Evolutionary conservation across 768 basidiomycete genomes (phyloP).

Genomic region (Amanita exitialis): DNA sequence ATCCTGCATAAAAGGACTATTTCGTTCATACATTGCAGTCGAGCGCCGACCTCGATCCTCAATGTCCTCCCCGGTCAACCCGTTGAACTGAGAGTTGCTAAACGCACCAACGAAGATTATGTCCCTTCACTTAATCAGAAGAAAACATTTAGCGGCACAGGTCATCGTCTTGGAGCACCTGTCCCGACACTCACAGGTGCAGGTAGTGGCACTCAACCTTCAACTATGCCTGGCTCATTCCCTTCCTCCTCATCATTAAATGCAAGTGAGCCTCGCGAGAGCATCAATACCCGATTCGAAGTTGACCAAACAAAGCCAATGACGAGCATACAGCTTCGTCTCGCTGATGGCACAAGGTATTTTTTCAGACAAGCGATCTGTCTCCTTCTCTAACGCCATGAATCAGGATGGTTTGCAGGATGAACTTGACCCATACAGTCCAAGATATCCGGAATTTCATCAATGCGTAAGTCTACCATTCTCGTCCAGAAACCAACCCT

Average conservation of each 20-base stretch:
- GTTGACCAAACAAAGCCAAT: slow-evolving; percentile 78
- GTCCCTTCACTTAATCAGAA: slow-evolving; percentile 37
- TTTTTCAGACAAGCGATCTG: slow-evolving; percentile 10
- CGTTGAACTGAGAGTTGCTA: slow-evolving; percentile 73
- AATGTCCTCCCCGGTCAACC: slow-evolving; percentile 69
- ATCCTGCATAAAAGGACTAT: neutral
- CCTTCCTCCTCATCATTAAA: slow-evolving; percentile 21
- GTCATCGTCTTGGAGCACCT: slow-evolving; percentile 75
- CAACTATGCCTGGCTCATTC: slow-evolving; percentile 54
- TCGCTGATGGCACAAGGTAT: slow-evolving; percentile 86
- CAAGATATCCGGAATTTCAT: slow-evolving; percentile 80
- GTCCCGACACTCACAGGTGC: slow-evolving; percentile 33
- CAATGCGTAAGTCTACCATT: slow-evolving; percentile 59
- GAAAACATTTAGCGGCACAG: slow-evolving; percentile 57
- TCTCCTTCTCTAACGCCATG: neutral
- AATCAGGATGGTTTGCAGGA: slow-evolving; percentile 63
- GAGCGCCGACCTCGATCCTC: slow-evolving; percentile 70
- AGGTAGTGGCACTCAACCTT: slow-evolving; percentile 4
- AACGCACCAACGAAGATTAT: slow-evolving; percentile 66
- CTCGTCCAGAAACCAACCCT: neutral
- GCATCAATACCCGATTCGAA: slow-evolving; percentile 50
- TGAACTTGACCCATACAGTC: slow-evolving; percentile 89
- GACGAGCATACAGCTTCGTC: slow-evolving; percentile 82
- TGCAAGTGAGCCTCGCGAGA: slow-evolving; percentile 20
- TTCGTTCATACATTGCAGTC: slow-evolving; percentile 27